Conservation (phyloP, 306 rosid species). For the Amphicarpaea edgeworthii region DNA sequence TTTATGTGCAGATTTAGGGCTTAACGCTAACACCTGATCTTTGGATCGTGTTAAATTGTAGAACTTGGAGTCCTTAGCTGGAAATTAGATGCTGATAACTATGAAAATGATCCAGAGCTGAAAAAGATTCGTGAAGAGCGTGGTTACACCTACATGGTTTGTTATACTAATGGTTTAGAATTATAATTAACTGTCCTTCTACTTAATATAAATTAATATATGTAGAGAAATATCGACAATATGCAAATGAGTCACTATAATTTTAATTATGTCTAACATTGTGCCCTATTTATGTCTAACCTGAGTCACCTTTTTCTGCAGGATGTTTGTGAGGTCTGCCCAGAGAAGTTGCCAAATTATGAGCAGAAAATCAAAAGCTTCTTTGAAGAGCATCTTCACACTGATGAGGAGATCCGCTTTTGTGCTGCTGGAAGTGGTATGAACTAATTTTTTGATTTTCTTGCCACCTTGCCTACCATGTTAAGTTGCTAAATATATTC, state of each 20-base stretch:
- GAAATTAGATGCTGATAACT: constrained; percentile 83
- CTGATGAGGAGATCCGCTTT: constrained; percentile 97
- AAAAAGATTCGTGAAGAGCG: constrained; percentile 93
- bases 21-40: neutral
- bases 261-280: constrained; percentile 5
- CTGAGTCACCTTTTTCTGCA: constrained; percentile 45
- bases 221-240: neutral
- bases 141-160: constrained; percentile 88
- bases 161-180: constrained; percentile 31
- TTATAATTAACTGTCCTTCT: neutral
- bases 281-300: constrained; percentile 32
- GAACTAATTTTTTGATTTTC: constrained; percentile 34
- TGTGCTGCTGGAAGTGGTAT: constrained; percentile 92
- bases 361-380: constrained; percentile 91
- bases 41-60: constrained; percentile 48
- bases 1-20: constrained; percentile 9
- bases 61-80: constrained; percentile 99
- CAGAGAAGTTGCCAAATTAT: constrained; percentile 93
- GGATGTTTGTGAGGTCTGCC: constrained; percentile 97
- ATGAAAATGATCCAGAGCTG: constrained; percentile 85
- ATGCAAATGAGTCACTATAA: neutral
- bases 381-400: constrained; percentile 94
- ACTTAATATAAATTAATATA: neutral
- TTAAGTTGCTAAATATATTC: constrained; percentile 43
- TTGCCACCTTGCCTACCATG: neutral